A percentile compares a stretch with the other conserved stretches of the same genome.
Evolutionary conservation across 805 yeast genomes (phyloP).

Genomic region (Hanseniaspora jakobsenii): DNA sequence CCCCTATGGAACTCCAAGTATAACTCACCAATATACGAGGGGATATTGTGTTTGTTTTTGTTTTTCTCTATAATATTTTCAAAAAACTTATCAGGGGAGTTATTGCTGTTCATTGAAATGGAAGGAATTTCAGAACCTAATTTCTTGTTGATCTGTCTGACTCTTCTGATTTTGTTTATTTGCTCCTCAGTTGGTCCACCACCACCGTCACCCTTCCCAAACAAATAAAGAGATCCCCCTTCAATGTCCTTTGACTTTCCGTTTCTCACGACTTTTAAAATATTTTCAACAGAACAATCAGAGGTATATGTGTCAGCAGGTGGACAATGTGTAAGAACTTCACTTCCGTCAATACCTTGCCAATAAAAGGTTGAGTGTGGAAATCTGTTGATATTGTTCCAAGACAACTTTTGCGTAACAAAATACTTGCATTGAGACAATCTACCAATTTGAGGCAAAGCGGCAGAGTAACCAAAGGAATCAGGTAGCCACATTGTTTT

Average conservation of each 20-base stretch:
- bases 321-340: slow-evolving; percentile 93
- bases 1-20: slow-evolving; percentile 95
- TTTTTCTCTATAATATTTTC: slow-evolving; percentile 52
- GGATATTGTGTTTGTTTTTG: slow-evolving; percentile 52
- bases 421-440: slow-evolving; percentile 75
- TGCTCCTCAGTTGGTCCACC: slow-evolving; percentile 94
- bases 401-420: slow-evolving; percentile 83
- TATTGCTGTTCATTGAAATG: slow-evolving; percentile 50
- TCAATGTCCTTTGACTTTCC: slow-evolving; percentile 75
- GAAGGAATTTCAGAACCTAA: slow-evolving; percentile 61
- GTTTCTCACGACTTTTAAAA: slow-evolving; percentile 61
- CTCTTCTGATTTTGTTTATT: slow-evolving; percentile 83
- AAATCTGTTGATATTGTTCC: slow-evolving; percentile 89
- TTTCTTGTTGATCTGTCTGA: slow-evolving; percentile 74
- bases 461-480: slow-evolving; percentile 92
- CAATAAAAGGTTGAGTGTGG: slow-evolving; percentile 88
- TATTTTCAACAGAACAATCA: slow-evolving; percentile 85
- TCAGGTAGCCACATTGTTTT: slow-evolving; percentile 91
- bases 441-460: slow-evolving; percentile 85
- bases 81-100: slow-evolving; percentile 63
- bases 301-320: slow-evolving; percentile 95
- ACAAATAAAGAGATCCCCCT: slow-evolving; percentile 68
- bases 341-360: slow-evolving; percentile 91
- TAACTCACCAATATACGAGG: slow-evolving; percentile 87
- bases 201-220: slow-evolving; percentile 96